Conservation (phyloP, 805 yeast species). For the Geotrichum ghanense region DNA sequence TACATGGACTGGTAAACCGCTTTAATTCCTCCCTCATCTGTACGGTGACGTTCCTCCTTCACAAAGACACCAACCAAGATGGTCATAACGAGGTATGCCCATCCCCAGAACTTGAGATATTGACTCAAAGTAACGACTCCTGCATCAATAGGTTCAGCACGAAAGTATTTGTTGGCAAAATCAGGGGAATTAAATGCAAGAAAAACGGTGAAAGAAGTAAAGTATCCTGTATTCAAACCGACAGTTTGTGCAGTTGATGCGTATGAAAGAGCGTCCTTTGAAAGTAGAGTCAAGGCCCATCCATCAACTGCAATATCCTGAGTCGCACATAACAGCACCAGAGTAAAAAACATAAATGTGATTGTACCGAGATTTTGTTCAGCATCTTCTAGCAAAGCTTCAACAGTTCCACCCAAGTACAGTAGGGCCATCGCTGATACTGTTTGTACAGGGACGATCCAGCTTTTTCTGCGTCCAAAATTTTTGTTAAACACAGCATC, state of each 20-base stretch:
- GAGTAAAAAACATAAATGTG: slow-evolving; percentile 59
- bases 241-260: slow-evolving; percentile 97
- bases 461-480: slow-evolving; percentile 75
- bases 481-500: slow-evolving; percentile 64
- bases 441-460: slow-evolving; percentile 90
- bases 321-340: slow-evolving; percentile 87
- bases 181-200: slow-evolving; percentile 85
- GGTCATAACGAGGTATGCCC: slow-evolving; percentile 58
- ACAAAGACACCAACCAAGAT: slow-evolving; percentile 44
- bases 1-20: slow-evolving; percentile 26
- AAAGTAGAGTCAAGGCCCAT: slow-evolving; percentile 88
- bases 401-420: slow-evolving; percentile 49
- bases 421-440: slow-evolving; percentile 63
- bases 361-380: slow-evolving; percentile 39
- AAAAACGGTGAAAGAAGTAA: slow-evolving; percentile 82
- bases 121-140: slow-evolving; percentile 66
- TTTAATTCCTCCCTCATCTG: slow-evolving; percentile 24
- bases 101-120: slow-evolving; percentile 71
- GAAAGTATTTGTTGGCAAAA: slow-evolving; percentile 76
- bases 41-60: slow-evolving; percentile 55
- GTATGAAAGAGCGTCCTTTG: slow-evolving; percentile 67
- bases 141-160: slow-evolving; percentile 44
- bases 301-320: slow-evolving; percentile 99
- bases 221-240: slow-evolving; percentile 89
- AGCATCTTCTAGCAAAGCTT: slow-evolving; percentile 38